Conservation (phyloP, 805 yeast species). For the Candida verbasci region DNA sequence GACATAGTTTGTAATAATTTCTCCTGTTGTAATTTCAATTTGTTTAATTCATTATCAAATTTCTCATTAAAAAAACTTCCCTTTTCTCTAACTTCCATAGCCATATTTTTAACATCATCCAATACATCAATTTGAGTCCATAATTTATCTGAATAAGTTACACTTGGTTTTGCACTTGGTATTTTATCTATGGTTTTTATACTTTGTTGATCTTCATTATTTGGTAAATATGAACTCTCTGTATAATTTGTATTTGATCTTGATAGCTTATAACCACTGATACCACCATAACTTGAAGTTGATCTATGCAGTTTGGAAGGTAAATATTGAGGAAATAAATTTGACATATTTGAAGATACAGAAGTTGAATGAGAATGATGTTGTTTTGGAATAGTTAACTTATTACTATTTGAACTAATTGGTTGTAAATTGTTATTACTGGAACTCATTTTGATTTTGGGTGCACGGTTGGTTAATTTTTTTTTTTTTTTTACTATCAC, state of each 20-base stretch:
- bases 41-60: conserved; percentile 48
- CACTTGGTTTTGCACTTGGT: conserved; percentile 53
- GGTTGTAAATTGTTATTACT: not conserved
- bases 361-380: conserved; percentile 4
- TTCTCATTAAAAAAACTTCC: conserved; percentile 49
- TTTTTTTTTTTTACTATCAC: not conserved
- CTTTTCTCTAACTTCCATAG: conserved; percentile 38
- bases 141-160: conserved; percentile 66
- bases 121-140: conserved; percentile 88
- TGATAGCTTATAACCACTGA: conserved; percentile 11
- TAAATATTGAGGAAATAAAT: not conserved
- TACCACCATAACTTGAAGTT: conserved; percentile 9
- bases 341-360: conserved; percentile 8
- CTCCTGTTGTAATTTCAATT: conserved; percentile 54
- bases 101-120: conserved; percentile 69
- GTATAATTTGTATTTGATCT: conserved; percentile 16
- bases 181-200: conserved; percentile 41
- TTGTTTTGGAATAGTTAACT: conserved; percentile 13
- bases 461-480: not conserved
- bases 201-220: conserved; percentile 10
- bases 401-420: no score
- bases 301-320: conserved; percentile 10
- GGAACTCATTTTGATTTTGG: not conserved
- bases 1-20: conserved; percentile 31
- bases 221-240: conserved; percentile 9